A percentile compares a stretch with the other conserved stretches of the same genome.
phyloP scores from a whole-genome alignment of 768 basidiomycete genomes.

The Tricholoma sp. region DNA sequence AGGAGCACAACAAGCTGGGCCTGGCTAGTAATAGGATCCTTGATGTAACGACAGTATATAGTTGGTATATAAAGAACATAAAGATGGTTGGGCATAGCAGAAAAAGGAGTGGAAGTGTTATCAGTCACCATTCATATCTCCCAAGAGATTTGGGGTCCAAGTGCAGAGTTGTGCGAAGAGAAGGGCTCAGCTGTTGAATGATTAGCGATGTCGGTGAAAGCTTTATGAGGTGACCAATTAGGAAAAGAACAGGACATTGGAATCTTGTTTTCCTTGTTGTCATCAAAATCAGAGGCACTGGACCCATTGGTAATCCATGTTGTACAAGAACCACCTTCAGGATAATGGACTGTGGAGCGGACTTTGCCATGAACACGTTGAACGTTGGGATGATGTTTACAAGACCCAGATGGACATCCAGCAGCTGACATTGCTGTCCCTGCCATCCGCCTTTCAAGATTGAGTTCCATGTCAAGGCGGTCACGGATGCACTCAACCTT shows the following conservation, averaged over 20 bases:
- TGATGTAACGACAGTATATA: not conserved
- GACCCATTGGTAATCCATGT: not conserved
- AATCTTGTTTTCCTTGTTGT: too few species aligned
- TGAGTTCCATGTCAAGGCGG: not conserved
- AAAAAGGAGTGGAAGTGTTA: not conserved
- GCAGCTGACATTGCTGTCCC: not conserved
- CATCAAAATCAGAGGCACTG: too few species aligned
- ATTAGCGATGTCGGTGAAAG: too few species aligned
- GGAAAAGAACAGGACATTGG: too few species aligned
- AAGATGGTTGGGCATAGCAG: not conserved
- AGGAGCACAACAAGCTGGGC: not conserved
- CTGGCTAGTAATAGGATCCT: too few species aligned
- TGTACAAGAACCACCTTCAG: not conserved
- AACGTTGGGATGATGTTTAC: not conserved
- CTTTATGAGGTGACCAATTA: too few species aligned
- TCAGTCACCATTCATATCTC: not conserved
- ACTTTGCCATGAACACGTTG: not conserved
- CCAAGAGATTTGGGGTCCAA: not conserved
- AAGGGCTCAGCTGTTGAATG: too few species aligned
- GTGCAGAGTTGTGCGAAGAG: not conserved
- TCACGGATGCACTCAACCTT: not conserved
- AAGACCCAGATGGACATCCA: too few species aligned
- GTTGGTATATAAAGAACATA: not conserved
- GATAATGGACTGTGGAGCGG: not conserved
- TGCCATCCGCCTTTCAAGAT: not conserved